phyloP scores from a whole-genome alignment of 2,329 filamentous ascomycete genomes.

The Fusarium floridanum region DNA sequence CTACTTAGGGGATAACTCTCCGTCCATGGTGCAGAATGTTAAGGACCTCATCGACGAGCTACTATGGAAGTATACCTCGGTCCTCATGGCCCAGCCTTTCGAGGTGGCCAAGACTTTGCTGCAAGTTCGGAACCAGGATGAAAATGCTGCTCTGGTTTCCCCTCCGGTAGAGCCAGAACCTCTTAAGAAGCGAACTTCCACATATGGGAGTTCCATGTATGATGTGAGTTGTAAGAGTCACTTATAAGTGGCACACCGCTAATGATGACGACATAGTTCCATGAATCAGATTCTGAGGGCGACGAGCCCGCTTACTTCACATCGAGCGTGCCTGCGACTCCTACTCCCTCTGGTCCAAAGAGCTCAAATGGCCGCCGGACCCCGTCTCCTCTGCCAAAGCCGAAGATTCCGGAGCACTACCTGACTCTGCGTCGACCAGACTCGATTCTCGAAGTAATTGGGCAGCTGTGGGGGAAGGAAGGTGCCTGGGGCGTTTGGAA shows the following conservation, averaged over 20 bases:
- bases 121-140: conserved; percentile 76
- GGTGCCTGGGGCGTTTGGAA: conserved; percentile 96
- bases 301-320: conserved; percentile 91
- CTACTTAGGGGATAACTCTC: conserved; percentile 82
- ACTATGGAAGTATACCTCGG: conserved; percentile 90
- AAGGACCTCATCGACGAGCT: conserved; percentile 86
- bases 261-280: conserved; percentile 47
- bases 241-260: conserved; percentile 31
- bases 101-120: conserved; percentile 96
- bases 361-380: conserved; percentile 49
- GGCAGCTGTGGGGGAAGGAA: conserved; percentile 89
- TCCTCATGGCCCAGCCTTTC: conserved; percentile 93
- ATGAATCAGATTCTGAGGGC: conserved; percentile 75
- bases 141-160: conserved; percentile 51
- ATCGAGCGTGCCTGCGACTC: conserved; percentile 69
- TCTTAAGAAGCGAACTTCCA: conserved; percentile 48
- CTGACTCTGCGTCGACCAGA: conserved; percentile 80
- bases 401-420: conserved; percentile 64
- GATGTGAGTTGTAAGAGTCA: conserved; percentile 47
- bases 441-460: conserved; percentile 87
- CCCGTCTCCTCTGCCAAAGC: conserved; percentile 52
- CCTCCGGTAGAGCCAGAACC: conserved; percentile 40
- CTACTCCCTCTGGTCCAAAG: conserved; percentile 58
- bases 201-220: conserved; percentile 52
- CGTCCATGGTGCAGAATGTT: conserved; percentile 79